Evolutionary conservation across 1,139 yeast species (phyloP), one percentile per base, ranked within the genome.

Genomic region (Trichomonascaceae sp.): DNA sequence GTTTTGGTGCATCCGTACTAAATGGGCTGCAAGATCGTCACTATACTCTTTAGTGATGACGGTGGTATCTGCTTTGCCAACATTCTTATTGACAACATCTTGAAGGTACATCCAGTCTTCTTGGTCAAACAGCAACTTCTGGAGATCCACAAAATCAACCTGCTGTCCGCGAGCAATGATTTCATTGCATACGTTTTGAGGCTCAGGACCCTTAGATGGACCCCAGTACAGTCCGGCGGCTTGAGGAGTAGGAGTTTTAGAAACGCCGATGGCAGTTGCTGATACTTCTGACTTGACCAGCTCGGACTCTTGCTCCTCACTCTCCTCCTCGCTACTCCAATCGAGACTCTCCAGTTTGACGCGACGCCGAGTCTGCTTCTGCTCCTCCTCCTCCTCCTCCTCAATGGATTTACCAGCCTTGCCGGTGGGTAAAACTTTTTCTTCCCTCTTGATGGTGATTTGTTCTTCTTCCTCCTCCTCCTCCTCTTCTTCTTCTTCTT

Each of bases 401-500:
- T 67, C 14, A n/a, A n/a, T n/a, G n/a, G n/a, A n/a, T n/a, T n/a
- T n/a, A n/a, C n/a, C n/a, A n/a, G n/a, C n/a, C n/a, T n/a, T n/a
- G n/a, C n/a, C n/a, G n/a, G n/a, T n/a, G n/a, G n/a, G n/a, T n/a
- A n/a, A n/a, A n/a, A n/a, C n/a, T n/a, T n/a, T n/a, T n/a, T n/a
- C n/a, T n/a, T n/a, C 26, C 3, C 17, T 15, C 15, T 31, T 25
- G 5, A 20, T 26, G 35, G 42, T 4, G 40, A 51, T 22, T 33
- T 42, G 13, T 26, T 29, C 8, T n/a, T 38, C 41, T 18, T 35
- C 36, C 17, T 39, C 39, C 41, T 45, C 3, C 37, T 48, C 9
- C 43, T 51, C 3, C 50, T 47, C 13, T 47, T 67, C 14, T 54
- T 60, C 4, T 63, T 34, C 70, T 11, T 68, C 69, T 3, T 69